phyloP scores from a whole-genome alignment of 2,329 filamentous ascomycete genomes.

The Monosporascus sp. region DNA sequence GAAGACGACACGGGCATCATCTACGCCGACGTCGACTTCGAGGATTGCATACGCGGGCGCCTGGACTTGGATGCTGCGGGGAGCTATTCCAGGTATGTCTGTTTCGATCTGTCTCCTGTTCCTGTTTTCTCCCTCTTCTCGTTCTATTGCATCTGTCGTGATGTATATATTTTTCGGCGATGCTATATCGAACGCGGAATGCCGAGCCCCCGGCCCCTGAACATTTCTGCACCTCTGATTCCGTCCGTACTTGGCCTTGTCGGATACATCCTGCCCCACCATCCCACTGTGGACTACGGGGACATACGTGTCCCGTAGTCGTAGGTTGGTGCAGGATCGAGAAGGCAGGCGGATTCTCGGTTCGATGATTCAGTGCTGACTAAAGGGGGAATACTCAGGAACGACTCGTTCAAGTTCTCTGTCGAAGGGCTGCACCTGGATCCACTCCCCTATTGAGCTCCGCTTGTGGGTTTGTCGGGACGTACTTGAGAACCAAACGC shows the following conservation, averaged over 20 bases:
- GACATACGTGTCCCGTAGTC: too few species aligned
- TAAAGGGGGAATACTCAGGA: slow-evolving; percentile 31
- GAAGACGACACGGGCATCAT: slow-evolving; percentile 66
- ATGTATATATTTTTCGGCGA: too few species aligned
- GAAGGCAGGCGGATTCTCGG: background rate
- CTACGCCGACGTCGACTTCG: slow-evolving; percentile 73
- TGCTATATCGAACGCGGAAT: too few species aligned
- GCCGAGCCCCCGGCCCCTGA: too few species aligned
- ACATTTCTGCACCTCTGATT: too few species aligned
- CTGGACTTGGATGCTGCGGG: slow-evolving; percentile 81
- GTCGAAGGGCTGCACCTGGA: slow-evolving; percentile 54
- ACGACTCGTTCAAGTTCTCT: slow-evolving; percentile 57
- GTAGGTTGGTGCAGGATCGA: background rate
- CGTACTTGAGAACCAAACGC: too few species aligned
- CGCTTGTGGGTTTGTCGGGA: too few species aligned
- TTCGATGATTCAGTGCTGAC: background rate
- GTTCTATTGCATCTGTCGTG: background rate
- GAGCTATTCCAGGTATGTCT: slow-evolving; percentile 69
- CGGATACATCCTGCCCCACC: too few species aligned
- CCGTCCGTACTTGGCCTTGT: too few species aligned
- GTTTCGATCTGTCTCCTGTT: too few species aligned
- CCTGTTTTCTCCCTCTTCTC: background rate
- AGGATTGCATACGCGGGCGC: slow-evolving; percentile 77
- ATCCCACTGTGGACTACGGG: too few species aligned
- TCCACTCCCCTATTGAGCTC: slow-evolving; percentile 45